Base-by-base conservation (phyloP, 2,329 filamentous ascomycete genomes). In the Ophiognomonia clavigignenti-juglandacearum region DNA sequence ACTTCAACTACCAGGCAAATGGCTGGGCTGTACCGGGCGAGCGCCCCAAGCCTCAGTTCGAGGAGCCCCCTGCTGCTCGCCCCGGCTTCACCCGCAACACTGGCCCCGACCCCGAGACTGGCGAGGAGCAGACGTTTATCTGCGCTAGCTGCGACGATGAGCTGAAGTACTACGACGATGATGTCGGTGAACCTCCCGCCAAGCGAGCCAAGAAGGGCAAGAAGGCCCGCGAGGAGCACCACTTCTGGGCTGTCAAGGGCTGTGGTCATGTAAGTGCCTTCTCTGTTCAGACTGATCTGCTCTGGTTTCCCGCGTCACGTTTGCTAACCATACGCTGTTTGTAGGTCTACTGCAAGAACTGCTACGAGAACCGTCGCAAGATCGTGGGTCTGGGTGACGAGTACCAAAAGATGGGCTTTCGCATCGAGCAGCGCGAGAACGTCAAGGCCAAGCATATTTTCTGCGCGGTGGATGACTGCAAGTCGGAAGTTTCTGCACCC, bases 61-160 rank as follows among this genome's bases (percentile, higher is more conserved):
- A 84, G 36, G 73, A 83, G 0, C 83, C 86, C 0, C 71, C 75
- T n/a, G 68, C 82, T 0, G 73, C 87, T 0, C 75, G 77, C 6
- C 70, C 80, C n/a, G 92, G 91, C 1, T 97, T 93, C 59, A 95
- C 88, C 1, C 77, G 91, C 49, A 36, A 53, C n/a, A 53, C 48
- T 6, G 41, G 44, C 26, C 27, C 37, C 3, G 51, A 51, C 23
- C 32, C 35, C 11, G 82, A 81, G 40, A 86, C 88, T 0, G 78
- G 72, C 32, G 84, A 88, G 29, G 82, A 88, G 14, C 78, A 86
- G 31, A 73, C 86, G 1, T 75, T 92, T 3, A 75, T 96, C 1
- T 98, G 93, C 62, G 88, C 92, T 0, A 88, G 88, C 49, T 98
- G 93, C 58, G 83, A 86, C 16, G 78, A 87, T 49, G 92, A 97